Evolutionary conservation across 768 basidiomycete species (phyloP).

Genomic region (Leccinum subtestaceum): DNA sequence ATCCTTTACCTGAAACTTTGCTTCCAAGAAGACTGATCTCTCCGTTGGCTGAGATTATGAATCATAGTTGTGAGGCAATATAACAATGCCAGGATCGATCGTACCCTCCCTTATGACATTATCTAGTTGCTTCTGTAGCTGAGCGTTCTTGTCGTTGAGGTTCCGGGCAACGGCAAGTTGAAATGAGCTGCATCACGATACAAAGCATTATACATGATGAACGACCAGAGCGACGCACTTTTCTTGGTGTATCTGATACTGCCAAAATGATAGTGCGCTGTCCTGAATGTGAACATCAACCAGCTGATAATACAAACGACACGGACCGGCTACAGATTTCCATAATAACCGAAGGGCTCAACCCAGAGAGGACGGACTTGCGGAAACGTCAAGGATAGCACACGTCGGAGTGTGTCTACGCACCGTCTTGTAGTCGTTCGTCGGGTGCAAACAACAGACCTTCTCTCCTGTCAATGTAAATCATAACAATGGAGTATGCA

Average conservation of each 20-base stretch:
- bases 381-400: conserved; percentile 1
- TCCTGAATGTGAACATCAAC: neutral
- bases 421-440: conserved; percentile 91
- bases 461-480: conserved; percentile 27
- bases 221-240: conserved; percentile 41
- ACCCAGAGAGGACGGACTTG: conserved; percentile 82
- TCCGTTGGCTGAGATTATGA: conserved; percentile 56
- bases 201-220: neutral
- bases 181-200: conserved; percentile 45
- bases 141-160: conserved; percentile 78
- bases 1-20: conserved; percentile 57
- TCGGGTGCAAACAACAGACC: conserved; percentile 81
- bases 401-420: conserved; percentile 33
- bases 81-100: neutral
- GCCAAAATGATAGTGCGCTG: conserved; percentile 88
- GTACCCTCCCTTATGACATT: conserved; percentile 83
- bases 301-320: neutral
- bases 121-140: conserved; percentile 81
- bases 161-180: conserved; percentile 82
- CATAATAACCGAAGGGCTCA: conserved; percentile 70
- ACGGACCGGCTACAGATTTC: conserved; percentile 78
- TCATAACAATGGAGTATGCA: neutral
- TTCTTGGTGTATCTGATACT: conserved; percentile 87
- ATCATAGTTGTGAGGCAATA: neutral
- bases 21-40: conserved; percentile 68